Conservation (phyloP, 495 filamentous ascomycete species). For the Annulohypoxylon nitens region DNA sequence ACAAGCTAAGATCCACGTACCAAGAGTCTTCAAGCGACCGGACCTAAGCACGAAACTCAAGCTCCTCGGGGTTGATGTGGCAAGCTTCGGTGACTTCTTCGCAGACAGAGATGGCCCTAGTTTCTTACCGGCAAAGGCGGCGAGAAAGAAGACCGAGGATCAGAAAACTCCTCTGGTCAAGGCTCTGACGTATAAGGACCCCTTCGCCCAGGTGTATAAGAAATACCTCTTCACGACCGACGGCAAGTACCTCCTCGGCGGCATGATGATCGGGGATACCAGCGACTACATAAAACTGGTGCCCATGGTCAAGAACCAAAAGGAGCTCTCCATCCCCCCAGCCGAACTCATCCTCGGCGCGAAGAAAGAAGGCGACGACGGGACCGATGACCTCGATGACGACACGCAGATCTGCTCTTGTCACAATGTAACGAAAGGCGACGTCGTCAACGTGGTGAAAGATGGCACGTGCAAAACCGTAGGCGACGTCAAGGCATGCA, state of each 20-base stretch:
- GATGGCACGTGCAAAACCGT: conserved; percentile 87
- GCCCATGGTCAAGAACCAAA: conserved; percentile 91
- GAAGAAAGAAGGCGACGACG: conserved; percentile 78
- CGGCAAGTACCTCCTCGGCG: conserved; percentile 91
- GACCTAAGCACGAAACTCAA: conserved; percentile 96
- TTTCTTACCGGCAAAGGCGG: conserved; percentile 70
- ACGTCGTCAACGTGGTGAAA: conserved; percentile 80
- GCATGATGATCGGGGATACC: conserved; percentile 99
- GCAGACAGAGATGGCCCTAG: conserved; percentile 90
- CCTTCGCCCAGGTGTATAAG: conserved; percentile 94
- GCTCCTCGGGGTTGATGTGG: conserved; percentile 92
- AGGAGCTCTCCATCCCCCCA: conserved; percentile 84
- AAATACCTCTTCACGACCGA: conserved; percentile 95
- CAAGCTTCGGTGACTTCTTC: conserved; percentile 97
- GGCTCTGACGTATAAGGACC: conserved; percentile 91
- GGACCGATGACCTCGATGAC: conserved; percentile 70
- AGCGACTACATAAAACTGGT: conserved; percentile 95
- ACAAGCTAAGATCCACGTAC: conserved; percentile 77
- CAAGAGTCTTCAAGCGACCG: conserved; percentile 81
- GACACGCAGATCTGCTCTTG: conserved; percentile 96
- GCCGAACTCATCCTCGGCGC: conserved; percentile 91
- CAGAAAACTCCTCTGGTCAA: conserved; percentile 73
- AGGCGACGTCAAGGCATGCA: conserved; percentile 91
- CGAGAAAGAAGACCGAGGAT: conserved; percentile 54
- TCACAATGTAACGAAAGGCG: conserved; percentile 94